Base-by-base conservation (phyloP, 2,329 filamentous ascomycete genomes). In the Penicillium sp. region DNA sequence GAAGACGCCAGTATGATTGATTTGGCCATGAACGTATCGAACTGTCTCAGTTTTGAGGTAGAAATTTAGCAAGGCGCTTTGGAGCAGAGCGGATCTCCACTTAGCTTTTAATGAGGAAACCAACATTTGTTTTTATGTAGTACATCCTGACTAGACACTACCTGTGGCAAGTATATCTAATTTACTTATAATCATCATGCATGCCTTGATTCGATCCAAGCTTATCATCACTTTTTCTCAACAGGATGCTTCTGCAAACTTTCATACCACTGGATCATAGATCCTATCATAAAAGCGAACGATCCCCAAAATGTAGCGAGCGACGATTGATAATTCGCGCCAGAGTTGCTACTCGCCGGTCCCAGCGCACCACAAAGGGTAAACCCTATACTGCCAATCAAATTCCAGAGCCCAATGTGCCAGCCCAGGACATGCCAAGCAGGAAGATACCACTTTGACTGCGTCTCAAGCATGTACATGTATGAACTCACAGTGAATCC, bases 351-450 rank as follows among this genome's bases (percentile, higher is more conserved):
- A 8, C 66, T 68, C 11, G 71, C 81, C 52, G 80, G 82, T 0
- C 82, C 83, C 30, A 85, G 65, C 2, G 79, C 82, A n/a, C 82
- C 83, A 57, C 82, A 84, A 0, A 85, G 73, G 42, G 83, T 87
- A 65, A 88, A 88, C 0, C 85, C 85, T 25, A 88, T 63, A 1
- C 81, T 81, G 1, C 86, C 86, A 19, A 88, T 73, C 2, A 87
- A 68, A 62, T 88, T 88, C 84, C 85, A 88, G 9, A 81, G 69
- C 0, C 84, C 86, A 61, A 89, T 82, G 68, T 88, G 84, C 86
- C 86, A 88, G 4, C 86, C 86, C 1, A 89, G 75, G 0, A 84
- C 74, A 3, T 69, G 66, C 4, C 75, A 76, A 0, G 84, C 82
- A 0, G 86, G 85, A 12, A 75, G 72, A 62, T 82, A 88, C 86